Conservation (phyloP, 371 early-diverging fungal genomes). For the Coemansia sp. region DNA sequence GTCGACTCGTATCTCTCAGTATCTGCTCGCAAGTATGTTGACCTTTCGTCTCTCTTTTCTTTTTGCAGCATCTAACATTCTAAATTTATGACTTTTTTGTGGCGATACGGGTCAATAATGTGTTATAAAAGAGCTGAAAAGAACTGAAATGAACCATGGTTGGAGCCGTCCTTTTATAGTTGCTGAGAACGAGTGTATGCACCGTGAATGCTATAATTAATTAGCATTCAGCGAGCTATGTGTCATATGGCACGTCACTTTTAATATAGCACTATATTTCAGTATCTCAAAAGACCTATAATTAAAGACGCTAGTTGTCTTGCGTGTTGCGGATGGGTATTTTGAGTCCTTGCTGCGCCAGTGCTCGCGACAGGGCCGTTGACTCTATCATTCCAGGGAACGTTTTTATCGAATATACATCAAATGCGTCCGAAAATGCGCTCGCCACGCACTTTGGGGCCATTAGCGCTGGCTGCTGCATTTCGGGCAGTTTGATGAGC, state of each 20-base stretch:
- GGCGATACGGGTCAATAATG: too few species aligned
- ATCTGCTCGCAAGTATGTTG: conserved; percentile 64
- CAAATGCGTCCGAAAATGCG: conserved; percentile 62
- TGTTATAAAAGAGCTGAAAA: too few species aligned
- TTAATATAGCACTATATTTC: too few species aligned
- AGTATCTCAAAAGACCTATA: too few species aligned
- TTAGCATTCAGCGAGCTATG: too few species aligned
- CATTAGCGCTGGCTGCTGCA: conserved; percentile 57
- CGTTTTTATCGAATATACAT: conserved; percentile 82
- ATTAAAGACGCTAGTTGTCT: conserved; percentile 13
- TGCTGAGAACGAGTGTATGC: too few species aligned
- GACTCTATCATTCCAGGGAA: conserved; percentile 92
- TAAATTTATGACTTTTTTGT: too few species aligned
- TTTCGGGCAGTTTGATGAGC: conserved; percentile 59
- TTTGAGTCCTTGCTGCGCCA: conserved; percentile 91
- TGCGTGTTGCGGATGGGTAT: conserved; percentile 81
- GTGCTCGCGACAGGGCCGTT: conserved; percentile 79
- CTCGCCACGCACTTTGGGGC: conserved; percentile 59
- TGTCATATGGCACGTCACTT: too few species aligned
- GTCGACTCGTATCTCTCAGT: conserved; percentile 62
- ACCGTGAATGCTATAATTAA: too few species aligned
- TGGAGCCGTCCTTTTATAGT: too few species aligned
- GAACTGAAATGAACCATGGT: too few species aligned
- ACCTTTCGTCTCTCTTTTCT: conserved; percentile 58
- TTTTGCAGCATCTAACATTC: conserved; percentile 22